Base-by-base conservation (phyloP, 2,329 filamentous ascomycete species). In the Cytospora piceae region DNA sequence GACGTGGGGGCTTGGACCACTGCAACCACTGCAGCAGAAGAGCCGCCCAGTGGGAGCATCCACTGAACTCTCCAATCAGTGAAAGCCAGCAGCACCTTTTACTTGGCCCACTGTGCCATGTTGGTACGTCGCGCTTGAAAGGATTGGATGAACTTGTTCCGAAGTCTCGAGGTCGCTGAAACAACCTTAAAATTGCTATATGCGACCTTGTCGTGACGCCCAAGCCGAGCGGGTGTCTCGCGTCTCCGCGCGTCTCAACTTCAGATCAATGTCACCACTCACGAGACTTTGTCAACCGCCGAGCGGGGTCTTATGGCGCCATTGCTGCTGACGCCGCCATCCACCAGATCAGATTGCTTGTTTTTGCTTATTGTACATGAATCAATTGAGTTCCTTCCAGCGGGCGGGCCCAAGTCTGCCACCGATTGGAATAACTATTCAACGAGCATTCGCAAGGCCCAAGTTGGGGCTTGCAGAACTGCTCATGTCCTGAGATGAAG, bases 101-200 rank as follows among this genome's bases (percentile, higher is more conserved):
- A 24, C 32, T 56, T n/a, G 42, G 8, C 52, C 65, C 61, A 53
- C 39, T 57, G 15, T 32, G 53, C 46, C 39, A 58, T 32, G 46
- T 39, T 55, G 29, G 32, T 7, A 34, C n/a, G n/a, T 29, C 14
- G n/a, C 52, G 52, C 61, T 49, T 31, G 52, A n/a, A 29, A 37
- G 29, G 15, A 65, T 67, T 67, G 65, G 65, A 52, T 52, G 57
- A 57, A 53, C 56, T 39, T 20, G 27, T 29, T 29, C 27, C 27
- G n/a, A n/a, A n/a, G 6, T 12, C 24, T n/a, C 39, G 20, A 17
- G 22, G 22, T 24, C 24, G 27, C 4, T 9, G 22, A 12, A 32
- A 46, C 29, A 49, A 56, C 60, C 51, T 22, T 37, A 34, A 15
- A 61, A 27, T 55, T 55, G 53, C 53, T 46, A 51, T 17, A 5